Conservation (phyloP, 768 basidiomycete genomes). For the Baorangia bicolor region DNA sequence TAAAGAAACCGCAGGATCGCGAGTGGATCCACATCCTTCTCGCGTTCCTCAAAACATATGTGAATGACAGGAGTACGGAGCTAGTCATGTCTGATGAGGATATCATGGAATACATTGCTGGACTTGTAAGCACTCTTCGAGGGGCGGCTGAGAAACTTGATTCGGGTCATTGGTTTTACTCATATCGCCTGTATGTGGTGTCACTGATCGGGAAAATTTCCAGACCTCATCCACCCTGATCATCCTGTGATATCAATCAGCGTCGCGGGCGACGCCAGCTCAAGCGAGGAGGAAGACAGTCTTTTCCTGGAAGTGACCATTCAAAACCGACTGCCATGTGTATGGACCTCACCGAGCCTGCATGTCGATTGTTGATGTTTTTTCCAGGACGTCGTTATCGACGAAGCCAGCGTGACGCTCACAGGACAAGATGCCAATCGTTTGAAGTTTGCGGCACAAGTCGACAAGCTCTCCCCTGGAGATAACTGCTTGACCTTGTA, state of each 20-base stretch:
- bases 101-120: conserved; percentile 48
- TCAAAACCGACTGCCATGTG: conserved; percentile 72
- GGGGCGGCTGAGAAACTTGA: conserved; percentile 51
- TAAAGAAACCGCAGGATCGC: conserved; percentile 58
- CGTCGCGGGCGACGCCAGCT: conserved; percentile 44
- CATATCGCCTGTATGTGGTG: not conserved
- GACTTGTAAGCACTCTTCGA: conserved; percentile 50
- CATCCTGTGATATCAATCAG: conserved; percentile 66
- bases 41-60: conserved; percentile 70
- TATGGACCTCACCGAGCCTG: conserved; percentile 38
- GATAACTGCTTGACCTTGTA: conserved; percentile 55
- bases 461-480: conserved; percentile 54
- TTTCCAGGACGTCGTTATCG: conserved; percentile 55
- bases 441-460: conserved; percentile 50
- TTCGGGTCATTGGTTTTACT: conserved; percentile 41
- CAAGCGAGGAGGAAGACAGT: conserved; percentile 65
- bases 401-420: conserved; percentile 61
- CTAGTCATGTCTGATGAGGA: conserved; percentile 54
- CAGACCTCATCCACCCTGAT: conserved; percentile 67
- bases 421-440: conserved; percentile 62
- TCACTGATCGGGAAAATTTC: conserved; percentile 10
- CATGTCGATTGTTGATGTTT: conserved; percentile 8
- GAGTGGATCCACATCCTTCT: conserved; percentile 83
- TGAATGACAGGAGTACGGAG: conserved; percentile 52
- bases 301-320: conserved; percentile 59